phyloP scores from a whole-genome alignment of 495 filamentous ascomycete species.

The Neurospora sp. region DNA sequence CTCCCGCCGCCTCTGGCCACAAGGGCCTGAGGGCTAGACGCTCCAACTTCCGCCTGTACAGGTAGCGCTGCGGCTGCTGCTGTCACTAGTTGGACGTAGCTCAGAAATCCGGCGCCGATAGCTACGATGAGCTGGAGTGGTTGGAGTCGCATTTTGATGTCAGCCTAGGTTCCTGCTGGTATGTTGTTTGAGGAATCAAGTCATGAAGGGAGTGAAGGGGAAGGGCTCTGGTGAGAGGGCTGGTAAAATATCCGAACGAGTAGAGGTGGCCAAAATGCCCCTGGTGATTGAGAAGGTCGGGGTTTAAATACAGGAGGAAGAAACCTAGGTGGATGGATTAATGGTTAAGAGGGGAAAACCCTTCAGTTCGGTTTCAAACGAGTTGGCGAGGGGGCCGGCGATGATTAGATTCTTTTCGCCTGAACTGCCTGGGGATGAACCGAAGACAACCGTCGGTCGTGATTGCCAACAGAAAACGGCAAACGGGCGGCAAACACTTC shows the following conservation, averaged over 20 bases:
- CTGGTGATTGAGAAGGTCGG: background rate
- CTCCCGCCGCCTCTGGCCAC: background rate
- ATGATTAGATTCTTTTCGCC: background rate
- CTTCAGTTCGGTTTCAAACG: background rate
- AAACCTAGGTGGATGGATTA: background rate
- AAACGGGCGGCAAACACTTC: background rate
- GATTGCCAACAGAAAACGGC: background rate
- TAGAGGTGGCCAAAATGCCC: background rate
- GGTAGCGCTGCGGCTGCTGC: background rate
- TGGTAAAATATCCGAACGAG: background rate
- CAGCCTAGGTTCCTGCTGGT: background rate
- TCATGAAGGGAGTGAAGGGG: background rate
- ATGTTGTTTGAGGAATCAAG: background rate
- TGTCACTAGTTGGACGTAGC: background rate
- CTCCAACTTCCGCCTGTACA: background rate
- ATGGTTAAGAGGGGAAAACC: background rate
- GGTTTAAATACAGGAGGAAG: background rate
- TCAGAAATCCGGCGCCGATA: background rate
- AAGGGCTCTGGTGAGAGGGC: background rate
- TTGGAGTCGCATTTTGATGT: background rate
- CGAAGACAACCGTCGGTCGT: background rate
- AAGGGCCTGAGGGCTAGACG: background rate
- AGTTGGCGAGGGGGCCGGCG: background rate
- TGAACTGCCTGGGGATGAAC: background rate
- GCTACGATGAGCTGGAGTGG: background rate